phyloP scores from a whole-genome alignment of 257 asterid species.

The Voacanga thouarsii region DNA sequence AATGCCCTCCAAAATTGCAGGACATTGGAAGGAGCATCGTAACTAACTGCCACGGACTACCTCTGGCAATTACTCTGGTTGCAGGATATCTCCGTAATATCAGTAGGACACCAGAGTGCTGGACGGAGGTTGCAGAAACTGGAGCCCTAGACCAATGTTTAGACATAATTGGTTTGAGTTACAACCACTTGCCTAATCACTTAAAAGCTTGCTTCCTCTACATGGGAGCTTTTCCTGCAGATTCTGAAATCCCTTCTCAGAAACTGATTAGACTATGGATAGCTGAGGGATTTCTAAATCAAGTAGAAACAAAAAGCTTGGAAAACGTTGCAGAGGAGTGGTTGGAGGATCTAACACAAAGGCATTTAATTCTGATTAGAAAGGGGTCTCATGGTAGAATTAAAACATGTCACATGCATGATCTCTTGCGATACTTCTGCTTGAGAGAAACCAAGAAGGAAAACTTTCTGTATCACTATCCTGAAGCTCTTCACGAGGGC shows the following conservation, averaged over 20 bases:
- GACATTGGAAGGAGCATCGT: slow-evolving; percentile 8
- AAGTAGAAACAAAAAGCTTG: background rate
- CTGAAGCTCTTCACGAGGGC: background rate
- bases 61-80: slow-evolving; percentile 2
- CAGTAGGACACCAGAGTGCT: background rate
- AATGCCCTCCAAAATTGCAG: background rate
- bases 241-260: background rate
- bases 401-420: slow-evolving; percentile 35
- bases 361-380: slow-evolving; percentile 28
- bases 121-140: background rate
- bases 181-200: slow-evolving; percentile 31
- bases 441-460: slow-evolving; percentile 33
- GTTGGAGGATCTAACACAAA: slow-evolving; percentile 33
- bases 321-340: slow-evolving; percentile 33
- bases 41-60: slow-evolving; percentile 17
- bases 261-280: background rate
- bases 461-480: slow-evolving; percentile 22
- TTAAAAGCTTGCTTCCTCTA: slow-evolving; percentile 14
- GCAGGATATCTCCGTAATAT: background rate
- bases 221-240: slow-evolving; percentile 2
- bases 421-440: slow-evolving; percentile 34
- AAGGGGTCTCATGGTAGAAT: slow-evolving; percentile 27
- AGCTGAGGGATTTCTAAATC: slow-evolving; percentile 28
- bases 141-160: background rate
- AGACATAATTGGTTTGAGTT: slow-evolving; percentile 24